Evolutionary conservation across 169 alveolate species (phyloP).

Genomic region (Eimeria necatrix): DNA sequence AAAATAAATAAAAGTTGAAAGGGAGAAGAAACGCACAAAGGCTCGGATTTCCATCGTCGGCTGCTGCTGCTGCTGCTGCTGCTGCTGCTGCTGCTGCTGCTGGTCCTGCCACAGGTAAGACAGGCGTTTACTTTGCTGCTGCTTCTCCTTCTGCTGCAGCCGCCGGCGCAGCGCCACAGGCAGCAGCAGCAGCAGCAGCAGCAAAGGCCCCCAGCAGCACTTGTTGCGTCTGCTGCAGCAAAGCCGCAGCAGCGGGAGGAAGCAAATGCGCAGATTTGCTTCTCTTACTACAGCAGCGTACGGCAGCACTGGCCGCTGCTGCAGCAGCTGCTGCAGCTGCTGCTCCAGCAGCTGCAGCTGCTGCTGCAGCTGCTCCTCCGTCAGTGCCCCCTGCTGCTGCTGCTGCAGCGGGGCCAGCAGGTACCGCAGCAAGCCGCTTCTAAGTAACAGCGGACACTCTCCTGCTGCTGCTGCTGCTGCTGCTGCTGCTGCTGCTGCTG

Average conservation of each 20-base stretch:
- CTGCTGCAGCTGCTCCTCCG: not conserved
- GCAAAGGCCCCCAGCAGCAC: too few species aligned
- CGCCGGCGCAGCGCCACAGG: not conserved
- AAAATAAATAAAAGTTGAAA: not conserved
- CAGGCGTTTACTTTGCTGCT: not conserved
- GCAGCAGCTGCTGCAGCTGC: conserved; percentile 4
- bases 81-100: not conserved
- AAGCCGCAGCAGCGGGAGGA: not conserved
- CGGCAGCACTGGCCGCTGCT: not conserved
- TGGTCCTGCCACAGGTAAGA: conserved; percentile 36
- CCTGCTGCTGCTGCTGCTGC: too few species aligned
- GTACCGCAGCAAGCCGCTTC: not conserved
- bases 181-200: conserved; percentile 31
- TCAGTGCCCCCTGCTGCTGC: not conserved
- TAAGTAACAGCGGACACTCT: too few species aligned
- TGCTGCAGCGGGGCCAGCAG: not conserved
- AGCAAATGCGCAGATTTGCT: not conserved
- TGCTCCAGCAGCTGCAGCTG: too few species aligned
- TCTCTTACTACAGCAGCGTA: not conserved
- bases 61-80: not conserved
- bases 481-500: conserved; percentile 21
- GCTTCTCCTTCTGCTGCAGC: conserved; percentile 2
- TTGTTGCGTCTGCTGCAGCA: not conserved
- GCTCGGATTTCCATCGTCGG: conserved; percentile 4
- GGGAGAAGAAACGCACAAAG: not conserved